Evolutionary conservation across 2,329 filamentous ascomycete species (phyloP), one percentile per base, ranked within the genome.

Genomic region (Exophiala sp.): DNA sequence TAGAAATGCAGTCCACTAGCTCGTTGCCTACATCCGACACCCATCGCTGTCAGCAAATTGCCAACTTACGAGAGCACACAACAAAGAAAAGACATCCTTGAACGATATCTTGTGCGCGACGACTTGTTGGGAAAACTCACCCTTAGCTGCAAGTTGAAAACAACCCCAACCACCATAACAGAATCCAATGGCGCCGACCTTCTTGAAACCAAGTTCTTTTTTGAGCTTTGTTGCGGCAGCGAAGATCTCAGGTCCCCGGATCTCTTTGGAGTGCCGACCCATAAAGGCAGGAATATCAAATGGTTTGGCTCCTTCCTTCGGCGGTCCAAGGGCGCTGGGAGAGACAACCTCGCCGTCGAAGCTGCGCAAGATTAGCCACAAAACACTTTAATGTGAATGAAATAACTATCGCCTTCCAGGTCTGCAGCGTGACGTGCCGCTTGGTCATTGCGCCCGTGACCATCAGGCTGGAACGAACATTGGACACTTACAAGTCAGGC

Each of bases 131-230:
- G 16, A 16, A 7, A 38, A 18, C 39, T 1, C 14, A 41, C 39
- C 39, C 39, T 74, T 72, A 1, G 71, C 68, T 0, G 69, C 78
- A 0, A 81, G 71, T 1, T 73, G 72, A 53, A 78, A 74, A 2
- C 67, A 68, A 0, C 73, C 78, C 79, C 69, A 60, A 0, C 66
- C 75, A 33, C 75, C 75, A 64, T 72, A 78, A 67, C 75, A 77
- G 63, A 75, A 77, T 4, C 75, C 75, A n/a, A 77, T 66, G 3
- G 69, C 71, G 12, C 68, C 72, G 8, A 76, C 67, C 57, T 75
- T 77, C 50, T 70, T 59, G 6, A 69, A 72, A n/a, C 39, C 39
- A 18, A 41, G 39, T 3, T 67, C 66, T 51, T 58, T 57, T 16
- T 70, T 64, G 5, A 76, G 62, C 14, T 66, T 67, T 38, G 62